These are phyloP conservation scores for Fulvia fulva DNA, from an alignment of 2,329 filamentous ascomycete species.

Conservation along the genomic window DNA sequence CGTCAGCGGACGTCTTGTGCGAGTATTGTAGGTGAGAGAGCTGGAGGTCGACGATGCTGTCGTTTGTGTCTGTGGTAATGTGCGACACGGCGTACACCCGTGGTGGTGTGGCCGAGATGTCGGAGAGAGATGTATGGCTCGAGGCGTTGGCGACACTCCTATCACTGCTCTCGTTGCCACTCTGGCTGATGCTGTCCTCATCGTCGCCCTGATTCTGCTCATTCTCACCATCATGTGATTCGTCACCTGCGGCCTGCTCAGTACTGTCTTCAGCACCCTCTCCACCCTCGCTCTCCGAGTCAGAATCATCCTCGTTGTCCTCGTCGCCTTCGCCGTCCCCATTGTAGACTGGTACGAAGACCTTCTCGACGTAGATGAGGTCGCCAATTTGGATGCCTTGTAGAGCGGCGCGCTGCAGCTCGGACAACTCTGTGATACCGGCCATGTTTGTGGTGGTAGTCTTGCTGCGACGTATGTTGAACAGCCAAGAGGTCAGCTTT, in stretches of 20 bases:
- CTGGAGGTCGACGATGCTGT: constrained; percentile 12
- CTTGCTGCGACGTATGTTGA: no score
- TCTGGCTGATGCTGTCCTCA: no score
- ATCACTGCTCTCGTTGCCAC: background rate
- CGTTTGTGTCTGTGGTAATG: constrained; percentile 11
- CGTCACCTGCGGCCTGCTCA: constrained; percentile 9
- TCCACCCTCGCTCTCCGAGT: constrained; percentile 7
- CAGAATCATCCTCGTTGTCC: no score
- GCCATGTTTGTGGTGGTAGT: constrained; percentile 8
- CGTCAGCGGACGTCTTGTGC: constrained; percentile 1
- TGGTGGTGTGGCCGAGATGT: constrained; percentile 4
- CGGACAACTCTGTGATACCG: constrained; percentile 16
- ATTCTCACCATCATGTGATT: background rate
- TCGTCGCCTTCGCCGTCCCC: constrained; percentile 1
- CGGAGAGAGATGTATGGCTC: background rate
- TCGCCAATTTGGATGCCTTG: constrained; percentile 17
- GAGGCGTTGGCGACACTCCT: constrained; percentile 7
- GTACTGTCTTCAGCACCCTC: constrained; percentile 7
- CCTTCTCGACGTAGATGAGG: constrained; percentile 17
- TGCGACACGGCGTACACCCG: constrained; percentile 13
- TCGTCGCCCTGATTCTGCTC: background rate
- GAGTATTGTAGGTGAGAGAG: constrained; percentile 15
- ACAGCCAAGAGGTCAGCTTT: no score
- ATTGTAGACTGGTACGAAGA: background rate
- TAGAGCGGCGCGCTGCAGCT: constrained; percentile 13